A percentile compares a stretch with the other conserved stretches of the same genome.
Evolutionary conservation across 345 rosid species (phyloP).

Genomic region (Sapria himalayana): DNA sequence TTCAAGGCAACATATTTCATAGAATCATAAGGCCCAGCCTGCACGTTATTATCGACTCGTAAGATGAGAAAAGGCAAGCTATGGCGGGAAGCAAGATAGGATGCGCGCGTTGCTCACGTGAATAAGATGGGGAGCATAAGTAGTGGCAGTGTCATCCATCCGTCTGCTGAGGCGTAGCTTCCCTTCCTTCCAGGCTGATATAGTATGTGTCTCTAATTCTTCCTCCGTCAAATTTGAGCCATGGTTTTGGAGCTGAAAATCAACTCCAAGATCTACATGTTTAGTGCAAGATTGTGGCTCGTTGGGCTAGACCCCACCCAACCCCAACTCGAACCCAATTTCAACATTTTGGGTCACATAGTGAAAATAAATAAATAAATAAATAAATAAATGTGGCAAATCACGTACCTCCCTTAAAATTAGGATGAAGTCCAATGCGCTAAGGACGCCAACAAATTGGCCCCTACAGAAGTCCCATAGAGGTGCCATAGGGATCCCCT

Average conservation of each 20-base stretch:
- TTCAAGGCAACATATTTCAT: conserved; percentile 66
- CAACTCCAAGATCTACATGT: too few relatives aligned
- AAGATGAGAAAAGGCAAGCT: too few relatives aligned
- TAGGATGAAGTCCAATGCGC: conserved; percentile 60
- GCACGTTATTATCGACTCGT: too few relatives aligned
- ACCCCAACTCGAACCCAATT: too few relatives aligned
- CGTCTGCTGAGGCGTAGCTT: conserved; percentile 52
- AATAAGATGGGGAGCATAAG: conserved; percentile 29
- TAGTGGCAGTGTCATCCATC: conserved; percentile 37
- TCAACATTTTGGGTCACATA: too few relatives aligned
- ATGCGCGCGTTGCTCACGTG: too few relatives aligned
- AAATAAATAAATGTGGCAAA: too few relatives aligned
- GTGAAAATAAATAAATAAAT: too few relatives aligned
- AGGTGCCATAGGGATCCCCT: conserved; percentile 75
- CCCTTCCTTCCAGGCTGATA: conserved; percentile 94
- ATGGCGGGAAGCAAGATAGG: conserved; percentile 6
- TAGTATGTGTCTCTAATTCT: conserved; percentile 73
- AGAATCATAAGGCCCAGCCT: conserved; percentile 86
- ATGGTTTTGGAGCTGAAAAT: conserved; percentile 62
- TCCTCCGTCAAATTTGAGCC: conserved; percentile 83
- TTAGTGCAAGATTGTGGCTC: too few relatives aligned
- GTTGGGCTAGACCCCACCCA: too few relatives aligned
- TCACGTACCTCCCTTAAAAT: conserved; percentile 69
- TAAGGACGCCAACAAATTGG: conserved; percentile 67
- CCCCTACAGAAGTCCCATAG: conserved; percentile 56